A percentile compares a stretch with the other conserved stretches of the same genome.
Conservation (phyloP, 78 protist species). For the Andalucia godoyi region DNA sequence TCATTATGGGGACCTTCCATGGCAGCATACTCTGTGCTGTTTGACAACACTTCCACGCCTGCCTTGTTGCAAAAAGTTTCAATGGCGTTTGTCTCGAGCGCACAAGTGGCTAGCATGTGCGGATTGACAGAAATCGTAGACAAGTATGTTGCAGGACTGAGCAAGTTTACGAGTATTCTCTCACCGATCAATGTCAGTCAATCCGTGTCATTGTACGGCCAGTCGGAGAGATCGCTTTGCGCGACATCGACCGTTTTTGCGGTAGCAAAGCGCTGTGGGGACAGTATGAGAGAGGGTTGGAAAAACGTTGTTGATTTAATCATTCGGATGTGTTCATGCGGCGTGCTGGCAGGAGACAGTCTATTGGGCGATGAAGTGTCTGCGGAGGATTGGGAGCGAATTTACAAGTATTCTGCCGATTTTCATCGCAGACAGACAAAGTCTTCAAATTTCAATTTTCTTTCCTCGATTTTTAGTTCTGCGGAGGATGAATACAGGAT, state of each 20-base stretch:
- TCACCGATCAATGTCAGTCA: too few species aligned
- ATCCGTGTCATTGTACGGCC: too few species aligned
- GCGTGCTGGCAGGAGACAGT: conserved; percentile 11
- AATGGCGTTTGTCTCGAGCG: too few species aligned
- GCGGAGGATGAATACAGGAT: too few species aligned
- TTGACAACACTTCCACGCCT: conserved; percentile 27
- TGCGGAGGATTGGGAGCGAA: too few species aligned
- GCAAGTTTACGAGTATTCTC: conserved; percentile 16
- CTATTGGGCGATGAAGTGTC: too few species aligned
- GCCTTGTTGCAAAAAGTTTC: conserved; percentile 6
- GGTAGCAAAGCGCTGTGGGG: conserved; percentile 10
- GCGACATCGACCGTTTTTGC: conserved; percentile 37
- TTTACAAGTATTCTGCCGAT: too few species aligned
- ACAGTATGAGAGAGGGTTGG: conserved; percentile 30
- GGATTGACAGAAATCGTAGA: conserved; percentile 34
- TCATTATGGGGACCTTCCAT: conserved; percentile 11
- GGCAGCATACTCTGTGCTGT: conserved; percentile 22
- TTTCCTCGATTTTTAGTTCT: too few species aligned
- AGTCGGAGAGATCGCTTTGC: not conserved
- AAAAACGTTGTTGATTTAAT: conserved; percentile 8
- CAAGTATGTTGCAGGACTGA: conserved; percentile 6
- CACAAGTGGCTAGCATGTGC: too few species aligned
- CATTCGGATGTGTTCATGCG: not conserved
- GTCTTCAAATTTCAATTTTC: too few species aligned
- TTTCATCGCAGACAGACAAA: too few species aligned